phyloP scores from a whole-genome alignment of 495 filamentous ascomycete genomes.

The Penicillium simplicissimum region DNA sequence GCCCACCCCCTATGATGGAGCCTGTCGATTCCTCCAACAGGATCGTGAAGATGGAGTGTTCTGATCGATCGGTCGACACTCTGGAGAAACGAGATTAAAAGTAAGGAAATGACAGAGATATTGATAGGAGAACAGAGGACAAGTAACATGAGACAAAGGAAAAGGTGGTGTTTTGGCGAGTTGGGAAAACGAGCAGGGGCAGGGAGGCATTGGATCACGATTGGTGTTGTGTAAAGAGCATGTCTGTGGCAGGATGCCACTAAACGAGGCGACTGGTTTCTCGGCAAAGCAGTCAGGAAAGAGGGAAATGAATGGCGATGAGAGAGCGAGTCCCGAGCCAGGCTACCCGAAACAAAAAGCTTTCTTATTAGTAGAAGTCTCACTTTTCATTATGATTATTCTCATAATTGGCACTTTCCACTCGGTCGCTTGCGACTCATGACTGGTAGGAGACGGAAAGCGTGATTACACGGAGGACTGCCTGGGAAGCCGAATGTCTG shows the following conservation, averaged over 20 bases:
- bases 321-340: conserved; percentile 10
- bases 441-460: conserved; percentile 1
- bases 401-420: not conserved
- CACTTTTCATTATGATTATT: not conserved
- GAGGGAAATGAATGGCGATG: conserved; percentile 12
- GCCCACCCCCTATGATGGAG: conserved; percentile 27
- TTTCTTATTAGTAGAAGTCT: not conserved
- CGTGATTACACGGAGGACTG: conserved; percentile 20
- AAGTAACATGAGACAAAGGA: conserved; percentile 4
- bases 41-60: conserved; percentile 12
- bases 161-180: not conserved
- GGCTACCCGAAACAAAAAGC: conserved; percentile 17
- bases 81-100: not conserved
- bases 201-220: conserved; percentile 2
- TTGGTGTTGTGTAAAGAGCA: conserved; percentile 20
- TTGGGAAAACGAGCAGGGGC: not conserved
- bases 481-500: conserved; percentile 21
- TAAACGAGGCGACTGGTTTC: conserved; percentile 4
- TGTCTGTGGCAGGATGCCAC: conserved; percentile 10
- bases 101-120: not conserved
- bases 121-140: not conserved
- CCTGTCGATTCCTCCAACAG: conserved; percentile 13
- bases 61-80: conserved; percentile 10
- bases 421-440: not conserved
- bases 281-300: not conserved